These are phyloP conservation scores for Neofusicoccum sp. DNA, from an alignment of 2,329 filamentous ascomycete genomes.

Conservation along the genomic window DNA sequence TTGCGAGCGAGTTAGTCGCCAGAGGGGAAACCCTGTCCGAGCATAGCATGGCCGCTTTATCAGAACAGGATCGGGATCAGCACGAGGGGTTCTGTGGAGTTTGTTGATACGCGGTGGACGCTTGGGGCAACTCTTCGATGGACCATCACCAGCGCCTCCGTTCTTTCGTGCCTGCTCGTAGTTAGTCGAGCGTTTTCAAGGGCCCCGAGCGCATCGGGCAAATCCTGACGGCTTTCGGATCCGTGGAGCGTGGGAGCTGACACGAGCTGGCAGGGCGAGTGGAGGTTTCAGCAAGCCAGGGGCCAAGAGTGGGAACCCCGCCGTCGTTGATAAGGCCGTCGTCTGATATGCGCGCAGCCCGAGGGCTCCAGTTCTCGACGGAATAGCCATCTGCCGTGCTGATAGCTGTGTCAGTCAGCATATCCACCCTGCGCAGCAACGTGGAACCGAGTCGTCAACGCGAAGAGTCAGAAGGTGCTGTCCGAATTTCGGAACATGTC, in stretches of 20 bases:
- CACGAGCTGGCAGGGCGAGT: neutral
- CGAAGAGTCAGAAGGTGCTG: neutral
- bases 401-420: neutral
- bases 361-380: neutral
- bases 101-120: too few species aligned
- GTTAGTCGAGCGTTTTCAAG: neutral
- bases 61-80: slow-evolving; percentile 7
- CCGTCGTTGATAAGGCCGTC: slow-evolving; percentile 7
- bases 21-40: neutral
- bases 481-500: neutral
- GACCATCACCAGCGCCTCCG: too few species aligned
- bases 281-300: slow-evolving; percentile 1
- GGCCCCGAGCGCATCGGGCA: too few species aligned
- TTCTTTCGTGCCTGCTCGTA: too few species aligned
- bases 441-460: neutral
- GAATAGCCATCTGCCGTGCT: neutral
- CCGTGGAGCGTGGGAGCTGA: neutral
- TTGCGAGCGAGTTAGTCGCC: neutral
- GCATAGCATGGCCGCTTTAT: neutral
- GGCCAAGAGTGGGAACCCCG: slow-evolving; percentile 8
- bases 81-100: neutral
- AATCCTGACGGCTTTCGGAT: neutral
- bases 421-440: neutral
- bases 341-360: slow-evolving; percentile 10
- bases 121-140: too few species aligned